Evolutionary conservation across 345 rosid species (phyloP).

Genomic region (Gossypium thurberi): DNA sequence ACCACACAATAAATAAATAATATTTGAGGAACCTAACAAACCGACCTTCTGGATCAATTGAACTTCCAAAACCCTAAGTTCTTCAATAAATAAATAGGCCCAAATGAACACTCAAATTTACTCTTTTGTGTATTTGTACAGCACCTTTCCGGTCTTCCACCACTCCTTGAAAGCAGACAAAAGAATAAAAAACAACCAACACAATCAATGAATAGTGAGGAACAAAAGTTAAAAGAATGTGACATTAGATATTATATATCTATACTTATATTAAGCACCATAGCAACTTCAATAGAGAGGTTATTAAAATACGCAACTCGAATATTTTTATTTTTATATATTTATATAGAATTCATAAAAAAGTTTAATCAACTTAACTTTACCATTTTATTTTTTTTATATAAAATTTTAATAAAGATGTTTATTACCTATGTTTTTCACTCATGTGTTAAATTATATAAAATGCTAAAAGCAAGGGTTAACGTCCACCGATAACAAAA

Average conservation of each 20-base stretch:
- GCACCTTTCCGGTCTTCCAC: background rate
- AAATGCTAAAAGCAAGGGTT: slow-evolving; percentile 21
- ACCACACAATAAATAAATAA: background rate
- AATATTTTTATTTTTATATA: too few species aligned
- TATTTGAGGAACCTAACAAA: background rate
- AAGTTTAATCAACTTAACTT: too few species aligned
- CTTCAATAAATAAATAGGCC: background rate
- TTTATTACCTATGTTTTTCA: too few species aligned
- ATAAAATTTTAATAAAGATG: too few species aligned
- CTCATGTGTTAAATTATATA: background rate
- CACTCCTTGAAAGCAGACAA: slow-evolving; percentile 10
- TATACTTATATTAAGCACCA: too few species aligned
- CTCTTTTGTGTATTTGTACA: background rate
- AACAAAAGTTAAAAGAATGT: background rate
- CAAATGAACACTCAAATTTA: background rate
- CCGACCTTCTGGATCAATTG: slow-evolving; percentile 17
- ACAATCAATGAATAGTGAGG: background rate
- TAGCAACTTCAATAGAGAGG: too few species aligned
- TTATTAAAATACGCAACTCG: too few species aligned
- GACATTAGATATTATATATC: background rate
- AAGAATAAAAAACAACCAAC: slow-evolving; percentile 3
- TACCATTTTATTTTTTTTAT: too few species aligned
- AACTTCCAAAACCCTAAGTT: slow-evolving; percentile 3
- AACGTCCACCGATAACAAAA: slow-evolving; percentile 17
- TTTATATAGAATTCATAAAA: too few species aligned